Evolutionary conservation across 2,329 filamentous ascomycete genomes (phyloP).

Genomic region (Cladosporium sp.): DNA sequence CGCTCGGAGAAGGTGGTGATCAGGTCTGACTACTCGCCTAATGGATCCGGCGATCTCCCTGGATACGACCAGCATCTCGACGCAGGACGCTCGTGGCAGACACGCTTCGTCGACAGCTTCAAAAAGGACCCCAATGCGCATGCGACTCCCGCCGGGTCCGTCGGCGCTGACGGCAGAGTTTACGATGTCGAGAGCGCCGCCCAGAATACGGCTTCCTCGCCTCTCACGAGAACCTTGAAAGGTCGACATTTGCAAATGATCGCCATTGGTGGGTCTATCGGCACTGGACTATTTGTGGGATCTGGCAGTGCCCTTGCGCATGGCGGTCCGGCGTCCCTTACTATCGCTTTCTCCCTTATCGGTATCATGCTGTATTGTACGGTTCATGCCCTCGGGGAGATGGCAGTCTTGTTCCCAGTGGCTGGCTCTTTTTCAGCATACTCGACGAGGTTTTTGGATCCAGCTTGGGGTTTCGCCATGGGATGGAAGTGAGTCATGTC

Average conservation of each 20-base stretch:
- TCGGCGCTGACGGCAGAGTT: constrained; percentile 51
- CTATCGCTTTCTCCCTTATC: constrained; percentile 29
- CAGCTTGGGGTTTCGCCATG: constrained; percentile 34
- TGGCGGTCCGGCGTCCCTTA: constrained; percentile 33
- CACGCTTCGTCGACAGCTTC: constrained; percentile 56
- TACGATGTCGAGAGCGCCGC: constrained; percentile 62
- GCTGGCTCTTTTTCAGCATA: constrained; percentile 34
- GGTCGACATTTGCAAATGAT: constrained; percentile 94
- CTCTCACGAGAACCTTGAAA: constrained; percentile 68
- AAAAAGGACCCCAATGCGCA: constrained; percentile 57
- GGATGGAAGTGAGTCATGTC: constrained; percentile 27
- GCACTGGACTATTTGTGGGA: constrained; percentile 34
- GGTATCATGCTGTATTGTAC: constrained; percentile 33
- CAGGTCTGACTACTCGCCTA: constrained; percentile 18
- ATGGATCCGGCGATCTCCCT: constrained; percentile 15
- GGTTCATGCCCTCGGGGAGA: constrained; percentile 32
- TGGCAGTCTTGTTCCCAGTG: constrained; percentile 34
- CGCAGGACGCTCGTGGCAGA: constrained; percentile 6
- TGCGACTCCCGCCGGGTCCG: constrained; percentile 42
- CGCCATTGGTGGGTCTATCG: constrained; percentile 85
- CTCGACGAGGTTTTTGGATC: constrained; percentile 32
- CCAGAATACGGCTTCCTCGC: constrained; percentile 64
- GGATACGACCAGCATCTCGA: constrained; percentile 6
- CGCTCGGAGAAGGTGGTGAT: constrained; percentile 17
- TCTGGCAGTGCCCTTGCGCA: constrained; percentile 28